Evolutionary conservation across 2,329 filamentous ascomycete genomes (phyloP).

Genomic region (Cercospora sp.): DNA sequence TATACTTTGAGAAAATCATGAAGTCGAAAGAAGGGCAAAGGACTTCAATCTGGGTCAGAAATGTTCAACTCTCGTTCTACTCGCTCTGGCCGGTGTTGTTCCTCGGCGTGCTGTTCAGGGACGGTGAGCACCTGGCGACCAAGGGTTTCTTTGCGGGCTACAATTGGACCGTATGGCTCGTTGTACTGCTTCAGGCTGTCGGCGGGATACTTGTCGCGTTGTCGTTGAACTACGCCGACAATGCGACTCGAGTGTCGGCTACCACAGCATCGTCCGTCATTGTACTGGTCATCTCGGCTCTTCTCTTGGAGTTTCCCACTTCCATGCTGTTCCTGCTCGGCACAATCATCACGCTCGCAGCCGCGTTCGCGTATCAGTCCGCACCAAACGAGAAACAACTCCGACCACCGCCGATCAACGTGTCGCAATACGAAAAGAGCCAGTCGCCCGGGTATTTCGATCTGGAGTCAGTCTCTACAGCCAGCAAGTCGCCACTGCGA

Average conservation of each 20-base stretch:
- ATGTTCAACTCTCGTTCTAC: constrained; percentile 92
- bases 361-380: constrained; percentile 82
- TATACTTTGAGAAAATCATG: constrained; percentile 87
- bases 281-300: constrained; percentile 80
- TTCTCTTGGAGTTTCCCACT: constrained; percentile 78
- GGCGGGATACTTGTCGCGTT: constrained; percentile 83
- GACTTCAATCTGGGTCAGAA: constrained; percentile 87
- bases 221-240: constrained; percentile 80
- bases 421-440: constrained; percentile 75
- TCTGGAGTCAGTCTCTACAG: constrained; percentile 48
- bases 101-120: constrained; percentile 80
- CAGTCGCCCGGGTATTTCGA: constrained; percentile 42
- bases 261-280: constrained; percentile 89
- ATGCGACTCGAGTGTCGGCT: constrained; percentile 91
- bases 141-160: constrained; percentile 94
- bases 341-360: constrained; percentile 72
- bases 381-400: constrained; percentile 54
- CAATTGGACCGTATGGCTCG: constrained; percentile 85
- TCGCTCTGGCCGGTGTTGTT: constrained; percentile 87
- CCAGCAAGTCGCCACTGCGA: constrained; percentile 46
- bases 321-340: constrained; percentile 74
- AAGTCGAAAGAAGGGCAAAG: constrained; percentile 66
- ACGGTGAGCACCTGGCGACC: constrained; percentile 78
- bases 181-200: constrained; percentile 76
- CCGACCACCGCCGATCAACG: constrained; percentile 65